phyloP scores from a whole-genome alignment of 2,329 filamentous ascomycete species.

The Domatiomyces globalis region DNA sequence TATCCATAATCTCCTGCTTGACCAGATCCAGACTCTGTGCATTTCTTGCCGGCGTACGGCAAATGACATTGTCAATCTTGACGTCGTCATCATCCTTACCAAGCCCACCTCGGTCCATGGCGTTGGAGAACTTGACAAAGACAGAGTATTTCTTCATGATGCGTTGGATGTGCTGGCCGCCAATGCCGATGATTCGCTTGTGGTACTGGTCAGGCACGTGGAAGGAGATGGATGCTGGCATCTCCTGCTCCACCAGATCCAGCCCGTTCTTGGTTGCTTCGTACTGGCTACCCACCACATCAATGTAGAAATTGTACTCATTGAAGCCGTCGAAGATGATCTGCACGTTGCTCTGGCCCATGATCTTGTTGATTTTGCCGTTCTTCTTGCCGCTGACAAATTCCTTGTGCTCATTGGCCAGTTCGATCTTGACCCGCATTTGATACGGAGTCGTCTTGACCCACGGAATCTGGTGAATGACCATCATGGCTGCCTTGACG shows the following conservation, averaged over 20 bases:
- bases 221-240: slow-evolving; percentile 98
- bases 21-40: slow-evolving; percentile 93
- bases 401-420: slow-evolving; percentile 98
- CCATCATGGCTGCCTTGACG: slow-evolving; percentile 86
- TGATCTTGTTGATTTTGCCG: slow-evolving; percentile 99
- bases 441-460: slow-evolving; percentile 77
- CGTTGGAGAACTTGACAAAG: slow-evolving; percentile 98
- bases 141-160: slow-evolving; percentile 99
- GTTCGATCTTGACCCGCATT: slow-evolving; percentile 94
- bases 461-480: slow-evolving; percentile 83
- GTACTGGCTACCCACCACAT: slow-evolving; percentile 83
- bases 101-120: slow-evolving; percentile 90
- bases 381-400: slow-evolving; percentile 99
- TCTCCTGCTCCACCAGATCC: slow-evolving; percentile 90
- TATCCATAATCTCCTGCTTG: slow-evolving; percentile 97
- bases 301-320: slow-evolving; percentile 99
- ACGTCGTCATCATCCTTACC: slow-evolving; percentile 95
- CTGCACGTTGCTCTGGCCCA: slow-evolving; percentile 98
- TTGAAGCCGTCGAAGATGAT: slow-evolving; percentile 99
- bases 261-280: slow-evolving; percentile 89
- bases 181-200: slow-evolving; percentile 97
- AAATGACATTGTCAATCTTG: slow-evolving; percentile 98
- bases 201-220: slow-evolving; percentile 98
- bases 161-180: slow-evolving; percentile 93
- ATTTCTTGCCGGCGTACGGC: slow-evolving; percentile 89